phyloP scores from a whole-genome alignment of 352 stramenopile genomes.

The Pythium dissotocum region DNA sequence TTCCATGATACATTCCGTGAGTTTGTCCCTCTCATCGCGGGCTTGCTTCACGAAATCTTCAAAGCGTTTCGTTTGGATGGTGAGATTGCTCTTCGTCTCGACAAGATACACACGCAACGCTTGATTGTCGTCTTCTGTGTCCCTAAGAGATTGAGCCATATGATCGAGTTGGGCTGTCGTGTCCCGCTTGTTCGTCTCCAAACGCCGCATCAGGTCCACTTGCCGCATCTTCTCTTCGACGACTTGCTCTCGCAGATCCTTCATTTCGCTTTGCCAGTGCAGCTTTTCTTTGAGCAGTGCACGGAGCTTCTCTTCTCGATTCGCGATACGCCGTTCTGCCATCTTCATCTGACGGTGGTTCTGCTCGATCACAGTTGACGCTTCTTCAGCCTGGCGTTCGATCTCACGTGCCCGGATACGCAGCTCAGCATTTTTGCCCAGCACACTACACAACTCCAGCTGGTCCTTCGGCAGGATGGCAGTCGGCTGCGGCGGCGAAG shows the following conservation, averaged over 20 bases:
- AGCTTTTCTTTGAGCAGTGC: conserved; percentile 68
- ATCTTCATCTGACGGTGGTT: conserved; percentile 64
- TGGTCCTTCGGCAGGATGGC: conserved; percentile 40
- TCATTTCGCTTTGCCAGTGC: conserved; percentile 66
- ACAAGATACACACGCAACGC: conserved; percentile 34
- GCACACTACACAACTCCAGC: conserved; percentile 53
- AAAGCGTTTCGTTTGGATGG: conserved; percentile 45
- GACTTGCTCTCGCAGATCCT: conserved; percentile 54
- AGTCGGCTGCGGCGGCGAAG: conserved; percentile 11
- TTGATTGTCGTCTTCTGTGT: conserved; percentile 49
- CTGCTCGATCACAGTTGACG: conserved; percentile 45
- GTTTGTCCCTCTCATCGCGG: conserved; percentile 58
- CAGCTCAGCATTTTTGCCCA: conserved; percentile 68
- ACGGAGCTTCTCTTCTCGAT: conserved; percentile 64
- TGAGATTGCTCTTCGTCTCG: conserved; percentile 47
- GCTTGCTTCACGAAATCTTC: conserved; percentile 50
- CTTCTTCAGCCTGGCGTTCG: conserved; percentile 47
- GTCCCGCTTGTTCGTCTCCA: conserved; percentile 55
- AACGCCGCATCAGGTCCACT: conserved; percentile 56
- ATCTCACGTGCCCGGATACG: conserved; percentile 58
- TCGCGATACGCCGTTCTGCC: conserved; percentile 50
- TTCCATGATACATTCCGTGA: conserved; percentile 53
- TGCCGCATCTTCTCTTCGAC: conserved; percentile 77
- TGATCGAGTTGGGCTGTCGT: conserved; percentile 38
- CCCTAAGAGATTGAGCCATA: conserved; percentile 32